A percentile compares a stretch with the other conserved stretches of the same genome.
phyloP scores from a whole-genome alignment of 176 grass and related monocot species.

The Eleusine indica region DNA sequence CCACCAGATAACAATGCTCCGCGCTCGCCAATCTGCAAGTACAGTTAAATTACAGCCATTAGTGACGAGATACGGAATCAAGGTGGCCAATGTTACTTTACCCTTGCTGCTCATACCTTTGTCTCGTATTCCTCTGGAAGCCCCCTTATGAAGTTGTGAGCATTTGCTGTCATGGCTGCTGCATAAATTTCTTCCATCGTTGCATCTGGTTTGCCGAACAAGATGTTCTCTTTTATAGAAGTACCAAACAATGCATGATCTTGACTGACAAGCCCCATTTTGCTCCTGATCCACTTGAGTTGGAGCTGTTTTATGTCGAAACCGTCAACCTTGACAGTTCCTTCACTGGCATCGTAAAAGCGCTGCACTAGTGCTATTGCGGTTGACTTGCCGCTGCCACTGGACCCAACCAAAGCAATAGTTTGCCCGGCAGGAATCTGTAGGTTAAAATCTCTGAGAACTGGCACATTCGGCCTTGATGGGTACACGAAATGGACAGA shows the following conservation, averaged over 20 bases:
- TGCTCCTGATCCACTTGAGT: constrained; percentile 83
- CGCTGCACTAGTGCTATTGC: constrained; percentile 88
- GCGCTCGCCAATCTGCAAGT: constrained; percentile 85
- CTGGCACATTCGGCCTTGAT: constrained; percentile 67
- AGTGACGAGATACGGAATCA: constrained; percentile 13
- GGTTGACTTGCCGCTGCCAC: constrained; percentile 95
- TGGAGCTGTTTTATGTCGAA: constrained; percentile 72
- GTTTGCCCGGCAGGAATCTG: constrained; percentile 81
- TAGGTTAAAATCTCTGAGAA: constrained; percentile 83
- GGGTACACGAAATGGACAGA: constrained; percentile 78
- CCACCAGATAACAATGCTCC: constrained; percentile 89
- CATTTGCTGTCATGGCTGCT: constrained; percentile 97
- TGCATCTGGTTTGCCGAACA: constrained; percentile 85
- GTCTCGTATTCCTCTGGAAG: constrained; percentile 95
- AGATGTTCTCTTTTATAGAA: constrained; percentile 90
- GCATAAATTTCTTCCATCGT: constrained; percentile 85
- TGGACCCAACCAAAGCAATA: constrained; percentile 81
- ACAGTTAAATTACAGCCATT: background rate
- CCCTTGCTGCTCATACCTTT: constrained; percentile 52
- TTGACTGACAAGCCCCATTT: constrained; percentile 97
- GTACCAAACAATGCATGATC: constrained; percentile 95
- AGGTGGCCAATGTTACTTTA: constrained; percentile 7
- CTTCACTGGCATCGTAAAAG: constrained; percentile 84
- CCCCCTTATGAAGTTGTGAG: constrained; percentile 86
- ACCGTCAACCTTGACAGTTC: constrained; percentile 79